Percentiles rank a stretch among this genome's conserved stretches.
These are phyloP conservation scores for Xylariaceae sp. DNA, from an alignment of 2,329 filamentous ascomycete genomes.

Conservation along the genomic window DNA sequence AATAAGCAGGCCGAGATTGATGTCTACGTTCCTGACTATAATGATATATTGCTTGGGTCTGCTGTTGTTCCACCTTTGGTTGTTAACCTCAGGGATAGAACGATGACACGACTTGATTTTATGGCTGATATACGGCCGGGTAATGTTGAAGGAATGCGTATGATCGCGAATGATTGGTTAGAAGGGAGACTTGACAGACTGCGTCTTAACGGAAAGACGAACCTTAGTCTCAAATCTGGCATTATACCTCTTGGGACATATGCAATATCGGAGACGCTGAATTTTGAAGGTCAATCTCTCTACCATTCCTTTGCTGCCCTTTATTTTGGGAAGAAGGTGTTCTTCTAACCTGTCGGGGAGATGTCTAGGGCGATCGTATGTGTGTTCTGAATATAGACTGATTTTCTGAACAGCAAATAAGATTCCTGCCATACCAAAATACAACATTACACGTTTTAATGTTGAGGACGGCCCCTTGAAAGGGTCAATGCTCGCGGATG, in stretches of 20 bases:
- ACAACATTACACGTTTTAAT: conserved; percentile 81
- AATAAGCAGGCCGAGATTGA: conserved; percentile 74
- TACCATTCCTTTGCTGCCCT: conserved; percentile 66
- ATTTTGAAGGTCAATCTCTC: conserved; percentile 83
- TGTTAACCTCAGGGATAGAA: conserved; percentile 78
- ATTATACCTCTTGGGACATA: conserved; percentile 81
- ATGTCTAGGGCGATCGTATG: conserved; percentile 19
- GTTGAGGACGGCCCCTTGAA: conserved; percentile 70
- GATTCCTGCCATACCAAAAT: conserved; percentile 78
- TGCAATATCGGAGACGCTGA: conserved; percentile 72
- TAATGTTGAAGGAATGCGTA: conserved; percentile 75
- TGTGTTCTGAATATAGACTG: conserved; percentile 38
- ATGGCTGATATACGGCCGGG: conserved; percentile 78
- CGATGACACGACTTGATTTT: conserved; percentile 79
- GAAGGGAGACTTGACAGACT: conserved; percentile 76
- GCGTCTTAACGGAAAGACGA: conserved; percentile 73
- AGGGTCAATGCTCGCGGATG: conserved; percentile 79
- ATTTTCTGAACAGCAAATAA: conserved; percentile 62
- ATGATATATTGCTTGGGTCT: conserved; percentile 76
- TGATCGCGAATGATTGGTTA: conserved; percentile 87
- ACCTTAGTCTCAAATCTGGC: conserved; percentile 78
- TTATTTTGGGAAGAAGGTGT: conserved; percentile 65
- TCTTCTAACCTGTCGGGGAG: conserved; percentile 39
- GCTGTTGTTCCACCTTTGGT: conserved; percentile 77
- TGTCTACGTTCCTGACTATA: conserved; percentile 84